Evolutionary conservation across 2,329 filamentous ascomycete genomes (phyloP).

Genomic region (Cercospora zeina): DNA sequence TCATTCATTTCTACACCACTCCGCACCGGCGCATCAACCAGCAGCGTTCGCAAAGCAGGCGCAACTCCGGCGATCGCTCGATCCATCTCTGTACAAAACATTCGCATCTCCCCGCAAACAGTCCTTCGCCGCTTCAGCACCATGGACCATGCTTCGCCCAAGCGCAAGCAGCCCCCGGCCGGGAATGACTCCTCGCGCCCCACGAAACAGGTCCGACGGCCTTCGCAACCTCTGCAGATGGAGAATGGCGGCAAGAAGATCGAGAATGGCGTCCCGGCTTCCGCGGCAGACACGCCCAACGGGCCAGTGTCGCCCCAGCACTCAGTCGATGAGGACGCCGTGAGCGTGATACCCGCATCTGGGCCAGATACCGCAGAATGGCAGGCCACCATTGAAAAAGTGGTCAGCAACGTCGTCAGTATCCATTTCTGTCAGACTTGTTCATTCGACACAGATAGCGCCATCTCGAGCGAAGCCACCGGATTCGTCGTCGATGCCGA

Average conservation of each 20-base stretch:
- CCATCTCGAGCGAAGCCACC: conserved; percentile 90
- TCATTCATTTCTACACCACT: neutral
- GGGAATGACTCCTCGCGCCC: conserved; percentile 37
- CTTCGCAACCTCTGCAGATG: conserved; percentile 27
- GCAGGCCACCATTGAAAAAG: conserved; percentile 92
- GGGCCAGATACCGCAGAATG: conserved; percentile 74
- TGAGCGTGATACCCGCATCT: conserved; percentile 48
- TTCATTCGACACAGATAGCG: conserved; percentile 95
- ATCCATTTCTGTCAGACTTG: conserved; percentile 98
- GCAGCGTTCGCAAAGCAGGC: neutral
- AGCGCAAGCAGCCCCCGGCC: conserved; percentile 43
- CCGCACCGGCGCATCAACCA: neutral
- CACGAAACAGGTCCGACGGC: conserved; percentile 40
- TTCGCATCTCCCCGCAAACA: conserved; percentile 1
- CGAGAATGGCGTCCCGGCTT: conserved; percentile 37
- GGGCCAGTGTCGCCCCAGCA: conserved; percentile 44
- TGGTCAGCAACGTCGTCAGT: conserved; percentile 95
- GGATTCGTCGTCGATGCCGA: conserved; percentile 97
- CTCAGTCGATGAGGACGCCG: conserved; percentile 48
- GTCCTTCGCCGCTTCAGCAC: conserved; percentile 7
- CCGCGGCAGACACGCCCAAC: conserved; percentile 39
- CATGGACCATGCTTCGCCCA: conserved; percentile 36
- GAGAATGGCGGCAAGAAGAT: conserved; percentile 29
- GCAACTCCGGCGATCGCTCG: neutral
- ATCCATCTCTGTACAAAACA: neutral